phyloP scores from a whole-genome alignment of 1,284 basidiomycete species.

The Phellinidium pouzarii region DNA sequence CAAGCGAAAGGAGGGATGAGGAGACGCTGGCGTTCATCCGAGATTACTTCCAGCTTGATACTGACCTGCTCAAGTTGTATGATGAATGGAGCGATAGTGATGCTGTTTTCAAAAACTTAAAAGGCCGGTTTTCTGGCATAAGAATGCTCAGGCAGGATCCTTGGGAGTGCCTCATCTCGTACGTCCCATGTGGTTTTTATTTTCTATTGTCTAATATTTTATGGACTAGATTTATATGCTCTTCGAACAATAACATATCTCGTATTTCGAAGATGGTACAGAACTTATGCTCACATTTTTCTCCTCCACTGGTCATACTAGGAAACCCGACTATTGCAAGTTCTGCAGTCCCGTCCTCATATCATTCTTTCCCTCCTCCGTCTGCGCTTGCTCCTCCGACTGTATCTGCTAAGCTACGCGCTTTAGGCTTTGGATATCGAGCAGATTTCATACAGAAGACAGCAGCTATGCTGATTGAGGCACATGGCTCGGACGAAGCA shows the following conservation, averaged over 20 bases:
- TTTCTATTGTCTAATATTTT: constrained; percentile 15
- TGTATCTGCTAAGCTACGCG: constrained; percentile 65
- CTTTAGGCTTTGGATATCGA: constrained; percentile 93
- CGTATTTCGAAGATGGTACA: constrained; percentile 90
- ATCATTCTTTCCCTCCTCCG: constrained; percentile 85
- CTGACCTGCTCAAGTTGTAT: constrained; percentile 74
- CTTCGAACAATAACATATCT: constrained; percentile 94
- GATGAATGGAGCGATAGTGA: constrained; percentile 74
- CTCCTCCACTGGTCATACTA: constrained; percentile 53
- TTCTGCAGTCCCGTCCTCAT: constrained; percentile 33
- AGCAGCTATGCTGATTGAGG: constrained; percentile 69
- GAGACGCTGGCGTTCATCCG: constrained; percentile 74
- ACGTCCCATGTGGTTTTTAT: constrained; percentile 30
- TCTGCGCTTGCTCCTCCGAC: constrained; percentile 53
- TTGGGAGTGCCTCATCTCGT: constrained; percentile 93
- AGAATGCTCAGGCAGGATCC: constrained; percentile 88
- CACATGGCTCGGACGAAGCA: constrained; percentile 39
- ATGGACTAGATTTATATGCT: constrained; percentile 84
- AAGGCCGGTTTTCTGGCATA: constrained; percentile 58
- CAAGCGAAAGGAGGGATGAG: constrained; percentile 27
- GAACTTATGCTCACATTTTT: constrained; percentile 64
- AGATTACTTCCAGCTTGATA: constrained; percentile 87
- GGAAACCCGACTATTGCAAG: constrained; percentile 32
- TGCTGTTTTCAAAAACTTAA: constrained; percentile 63
- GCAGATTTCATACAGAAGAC: constrained; percentile 86